Evolutionary conservation across 495 filamentous ascomycete genomes (phyloP), one percentile per base, ranked within the genome.

Genomic region (Penicillium paradoxum): DNA sequence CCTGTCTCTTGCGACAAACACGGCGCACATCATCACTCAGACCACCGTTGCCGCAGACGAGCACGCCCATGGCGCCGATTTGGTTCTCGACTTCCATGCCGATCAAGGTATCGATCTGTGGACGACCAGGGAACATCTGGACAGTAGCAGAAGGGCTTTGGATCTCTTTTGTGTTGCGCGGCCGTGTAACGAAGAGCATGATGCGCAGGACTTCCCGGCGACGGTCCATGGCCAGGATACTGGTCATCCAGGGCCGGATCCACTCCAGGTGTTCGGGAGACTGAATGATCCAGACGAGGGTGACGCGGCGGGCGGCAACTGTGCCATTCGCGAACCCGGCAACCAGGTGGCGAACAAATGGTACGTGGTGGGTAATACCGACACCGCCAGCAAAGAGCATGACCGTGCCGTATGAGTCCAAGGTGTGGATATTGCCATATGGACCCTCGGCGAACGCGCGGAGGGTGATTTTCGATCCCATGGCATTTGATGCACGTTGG

Each of bases 301-400:
- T 84, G 34, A 97, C 71, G 32, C 83, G 83, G 45, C 91, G 86
- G 5, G 89, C 88, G 2, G 91, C 91, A 32, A 87, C 82, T 14
- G 81, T 90, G 45, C 85, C 82, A 6, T 86, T 78, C 51, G 82
- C 81, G 71, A 83, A 88, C 11, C 84, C 86, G 19, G 83, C 71
- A 49, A 97, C 80, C 8, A 97, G 76, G 44, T 90, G 86, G 25
- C 84, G 87, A 30, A 96, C 75, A 63, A 90, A 91, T n/a, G 89
- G 87, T 19, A 97, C 82, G 66, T 93, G 88, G 67, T 97, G 91
- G 0, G 93, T 95, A 71, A 98, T 97, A 48, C 93, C 93, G 10
- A 91, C 86, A 49, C 92, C 89, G 53, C 90, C 93, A 40, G 91
- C 90, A 60, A 97, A 89, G 55, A 98, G 84, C 51, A 98, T 79